phyloP scores from a whole-genome alignment of 805 yeast genomes.

The Kodamaea neixiangensis region DNA sequence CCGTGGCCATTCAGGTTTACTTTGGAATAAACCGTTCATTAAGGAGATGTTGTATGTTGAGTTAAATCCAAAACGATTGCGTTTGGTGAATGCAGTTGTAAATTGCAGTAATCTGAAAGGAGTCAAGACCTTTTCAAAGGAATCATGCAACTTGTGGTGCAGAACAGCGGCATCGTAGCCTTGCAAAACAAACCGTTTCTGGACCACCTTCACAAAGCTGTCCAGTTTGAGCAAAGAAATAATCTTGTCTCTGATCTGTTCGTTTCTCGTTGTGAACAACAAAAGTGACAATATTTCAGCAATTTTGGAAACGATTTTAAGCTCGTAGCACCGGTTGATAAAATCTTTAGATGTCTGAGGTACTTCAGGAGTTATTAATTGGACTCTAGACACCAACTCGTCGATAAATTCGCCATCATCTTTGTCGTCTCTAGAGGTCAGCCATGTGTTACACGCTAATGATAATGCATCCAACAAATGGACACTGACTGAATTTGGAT shows the following conservation, averaged over 20 bases:
- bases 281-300: slow-evolving; percentile 76
- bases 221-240: slow-evolving; percentile 40
- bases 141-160: slow-evolving; percentile 45
- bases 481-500: slow-evolving; percentile 64
- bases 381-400: slow-evolving; percentile 39
- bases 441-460: slow-evolving; percentile 77
- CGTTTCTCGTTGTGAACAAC: slow-evolving; percentile 57
- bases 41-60: slow-evolving; percentile 60
- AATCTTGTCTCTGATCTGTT: slow-evolving; percentile 43
- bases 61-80: slow-evolving; percentile 52
- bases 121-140: slow-evolving; percentile 54
- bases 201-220: slow-evolving; percentile 33
- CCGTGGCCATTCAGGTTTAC: slow-evolving; percentile 38
- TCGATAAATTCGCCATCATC: slow-evolving; percentile 52
- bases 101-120: slow-evolving; percentile 51
- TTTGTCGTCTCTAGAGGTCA: slow-evolving; percentile 56
- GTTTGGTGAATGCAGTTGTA: slow-evolving; percentile 42
- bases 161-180: slow-evolving; percentile 46
- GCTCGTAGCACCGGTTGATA: slow-evolving; percentile 50
- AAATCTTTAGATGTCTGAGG: slow-evolving; percentile 21
- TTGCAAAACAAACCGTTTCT: slow-evolving; percentile 40
- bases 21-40: slow-evolving; percentile 59
- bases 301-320: slow-evolving; percentile 62
- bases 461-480: slow-evolving; percentile 74
- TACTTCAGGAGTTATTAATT: slow-evolving; percentile 18